phyloP scores from a whole-genome alignment of 2,329 filamentous ascomycete species.

The Diaporthe batatas region DNA sequence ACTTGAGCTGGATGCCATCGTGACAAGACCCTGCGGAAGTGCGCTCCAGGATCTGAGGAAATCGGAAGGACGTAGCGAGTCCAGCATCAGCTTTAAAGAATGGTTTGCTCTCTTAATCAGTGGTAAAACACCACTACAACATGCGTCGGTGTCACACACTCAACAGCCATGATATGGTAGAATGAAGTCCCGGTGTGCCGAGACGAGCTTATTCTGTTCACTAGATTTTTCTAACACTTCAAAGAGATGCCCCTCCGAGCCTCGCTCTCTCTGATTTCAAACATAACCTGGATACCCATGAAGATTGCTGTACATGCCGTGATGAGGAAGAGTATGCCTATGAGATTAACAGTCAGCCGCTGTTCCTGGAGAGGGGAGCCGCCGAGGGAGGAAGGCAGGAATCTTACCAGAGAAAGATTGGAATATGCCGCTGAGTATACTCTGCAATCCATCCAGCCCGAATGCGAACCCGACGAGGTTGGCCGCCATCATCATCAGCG shows the following conservation, averaged over 20 bases:
- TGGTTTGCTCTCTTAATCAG: too few species aligned
- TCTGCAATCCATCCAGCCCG: constrained; percentile 87
- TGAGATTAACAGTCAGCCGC: background rate
- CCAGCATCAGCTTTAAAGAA: too few species aligned
- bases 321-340: constrained; percentile 79
- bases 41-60: background rate
- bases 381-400: constrained; percentile 38
- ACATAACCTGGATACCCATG: constrained; percentile 93
- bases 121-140: too few species aligned
- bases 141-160: too few species aligned
- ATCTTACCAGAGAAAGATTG: constrained; percentile 76
- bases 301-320: constrained; percentile 82
- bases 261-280: constrained; percentile 91
- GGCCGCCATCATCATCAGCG: constrained; percentile 95
- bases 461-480: constrained; percentile 97
- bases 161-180: background rate
- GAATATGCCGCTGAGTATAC: constrained; percentile 80
- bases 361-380: background rate
- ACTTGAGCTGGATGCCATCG: background rate
- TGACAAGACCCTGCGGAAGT: background rate
- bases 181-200: background rate
- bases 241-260: constrained; percentile 83
- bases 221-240: constrained; percentile 75
- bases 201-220: background rate
- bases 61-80: background rate